Conservation (phyloP, 208 protist species). For the Trypanosoma scelopori region DNA sequence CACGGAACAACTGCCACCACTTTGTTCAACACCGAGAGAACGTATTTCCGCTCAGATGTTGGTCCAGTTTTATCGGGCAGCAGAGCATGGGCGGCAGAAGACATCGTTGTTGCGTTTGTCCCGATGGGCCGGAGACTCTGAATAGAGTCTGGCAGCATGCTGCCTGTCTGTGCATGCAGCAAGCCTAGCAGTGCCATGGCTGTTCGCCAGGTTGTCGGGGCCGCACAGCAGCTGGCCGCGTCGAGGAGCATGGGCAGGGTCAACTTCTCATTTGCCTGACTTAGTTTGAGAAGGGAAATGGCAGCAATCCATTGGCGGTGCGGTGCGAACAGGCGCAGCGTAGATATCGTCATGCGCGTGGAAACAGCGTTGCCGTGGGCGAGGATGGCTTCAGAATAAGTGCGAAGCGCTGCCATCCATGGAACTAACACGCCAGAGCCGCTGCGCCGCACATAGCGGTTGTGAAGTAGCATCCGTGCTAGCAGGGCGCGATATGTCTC, state of each 20-base stretch:
- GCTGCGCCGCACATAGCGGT: slow-evolving; percentile 43
- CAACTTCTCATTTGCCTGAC: slow-evolving; percentile 61
- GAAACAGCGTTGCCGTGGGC: slow-evolving; percentile 64
- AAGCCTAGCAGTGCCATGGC: slow-evolving; percentile 59
- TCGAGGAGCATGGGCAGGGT: slow-evolving; percentile 78
- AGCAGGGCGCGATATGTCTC: slow-evolving; percentile 72
- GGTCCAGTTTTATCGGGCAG: slow-evolving; percentile 23
- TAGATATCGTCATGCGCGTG: slow-evolving; percentile 57
- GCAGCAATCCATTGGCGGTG: slow-evolving; percentile 60
- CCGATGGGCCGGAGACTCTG: slow-evolving; percentile 64
- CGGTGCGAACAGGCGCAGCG: slow-evolving; percentile 71
- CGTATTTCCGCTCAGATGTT: slow-evolving; percentile 54
- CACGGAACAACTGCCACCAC: slow-evolving; percentile 59
- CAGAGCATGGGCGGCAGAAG: slow-evolving; percentile 34
- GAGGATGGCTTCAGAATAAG: slow-evolving; percentile 64
- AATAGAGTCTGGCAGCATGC: slow-evolving; percentile 55
- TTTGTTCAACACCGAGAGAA: slow-evolving; percentile 52
- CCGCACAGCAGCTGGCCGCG: slow-evolving; percentile 67
- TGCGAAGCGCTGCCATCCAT: slow-evolving; percentile 62
- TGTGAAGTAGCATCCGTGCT: slow-evolving; percentile 82
- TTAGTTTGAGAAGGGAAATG: slow-evolving; percentile 54
- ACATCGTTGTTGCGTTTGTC: slow-evolving; percentile 36
- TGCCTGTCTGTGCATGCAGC: slow-evolving; percentile 60
- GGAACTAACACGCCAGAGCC: slow-evolving; percentile 39
- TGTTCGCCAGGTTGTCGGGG: slow-evolving; percentile 39